These are phyloP conservation scores for Zygosaccharomyces bisporus DNA, from an alignment of 805 yeast genomes.

Conservation along the genomic window DNA sequence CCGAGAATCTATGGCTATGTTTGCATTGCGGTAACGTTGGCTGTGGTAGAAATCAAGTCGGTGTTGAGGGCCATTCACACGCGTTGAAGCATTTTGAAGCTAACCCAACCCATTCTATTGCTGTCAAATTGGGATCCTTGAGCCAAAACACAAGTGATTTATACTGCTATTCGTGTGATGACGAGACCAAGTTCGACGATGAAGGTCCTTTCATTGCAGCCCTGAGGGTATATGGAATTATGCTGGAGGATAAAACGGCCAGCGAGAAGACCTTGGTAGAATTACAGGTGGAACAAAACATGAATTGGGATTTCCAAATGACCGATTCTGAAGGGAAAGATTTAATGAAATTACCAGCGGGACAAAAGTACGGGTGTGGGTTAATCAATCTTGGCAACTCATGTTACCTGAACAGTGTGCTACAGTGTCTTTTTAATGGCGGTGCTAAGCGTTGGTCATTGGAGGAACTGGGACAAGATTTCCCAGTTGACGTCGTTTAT, in stretches of 20 bases:
- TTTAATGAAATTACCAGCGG: conserved; percentile 46
- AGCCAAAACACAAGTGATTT: conserved; percentile 72
- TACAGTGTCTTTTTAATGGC: conserved; percentile 61
- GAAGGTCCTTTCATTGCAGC: conserved; percentile 36
- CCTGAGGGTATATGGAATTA: conserved; percentile 63
- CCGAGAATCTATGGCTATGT: conserved; percentile 88
- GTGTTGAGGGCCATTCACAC: conserved; percentile 91
- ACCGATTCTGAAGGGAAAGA: conserved; percentile 65
- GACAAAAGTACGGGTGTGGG: conserved; percentile 63
- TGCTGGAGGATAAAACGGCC: conserved; percentile 49
- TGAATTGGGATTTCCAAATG: conserved; percentile 90
- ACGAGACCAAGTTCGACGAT: conserved; percentile 75
- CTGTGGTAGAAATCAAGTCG: conserved; percentile 93
- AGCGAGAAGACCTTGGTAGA: conserved; percentile 89
- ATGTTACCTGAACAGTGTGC: conserved; percentile 79
- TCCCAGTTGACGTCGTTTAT: conserved; percentile 40
- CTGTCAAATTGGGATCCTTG: conserved; percentile 87
- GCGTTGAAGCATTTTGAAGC: conserved; percentile 68
- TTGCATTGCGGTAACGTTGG: conserved; percentile 86
- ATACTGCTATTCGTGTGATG: conserved; percentile 85
- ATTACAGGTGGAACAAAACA: conserved; percentile 85
- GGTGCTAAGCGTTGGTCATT: conserved; percentile 37
- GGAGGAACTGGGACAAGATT: conserved; percentile 36
- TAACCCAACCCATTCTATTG: conserved; percentile 62
- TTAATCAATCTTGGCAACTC: conserved; percentile 88